Conservation (phyloP, 768 basidiomycete genomes). For the Naganishia kalamii region DNA sequence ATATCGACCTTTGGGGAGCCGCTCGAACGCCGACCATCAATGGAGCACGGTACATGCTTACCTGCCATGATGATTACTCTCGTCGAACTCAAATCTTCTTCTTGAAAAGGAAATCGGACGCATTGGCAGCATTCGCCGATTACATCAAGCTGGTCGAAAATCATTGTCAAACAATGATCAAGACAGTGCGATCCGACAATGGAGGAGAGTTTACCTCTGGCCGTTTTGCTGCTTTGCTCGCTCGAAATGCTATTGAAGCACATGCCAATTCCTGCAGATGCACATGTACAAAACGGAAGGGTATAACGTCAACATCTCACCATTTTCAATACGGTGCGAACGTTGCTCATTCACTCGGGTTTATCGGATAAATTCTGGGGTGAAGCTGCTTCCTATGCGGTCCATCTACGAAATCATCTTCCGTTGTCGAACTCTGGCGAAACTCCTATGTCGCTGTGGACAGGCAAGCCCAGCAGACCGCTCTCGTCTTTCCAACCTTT, state of each 20-base stretch:
- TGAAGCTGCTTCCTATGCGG: conserved; percentile 22
- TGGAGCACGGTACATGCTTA: conserved; percentile 18
- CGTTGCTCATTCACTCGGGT: conserved; percentile 14
- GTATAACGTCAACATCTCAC: conserved; percentile 27
- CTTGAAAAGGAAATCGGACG: conserved; percentile 26
- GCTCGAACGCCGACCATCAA: not conserved
- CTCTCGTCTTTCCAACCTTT: too few relatives aligned
- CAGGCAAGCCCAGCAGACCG: too few relatives aligned
- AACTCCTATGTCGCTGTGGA: too few relatives aligned
- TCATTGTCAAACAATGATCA: not conserved
- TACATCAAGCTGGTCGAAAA: too few relatives aligned
- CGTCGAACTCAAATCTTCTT: conserved; percentile 14
- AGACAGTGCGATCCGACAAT: too few relatives aligned
- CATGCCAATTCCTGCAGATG: conserved; percentile 19
- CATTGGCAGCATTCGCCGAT: not conserved
- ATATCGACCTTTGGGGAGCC: not conserved
- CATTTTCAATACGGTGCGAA: conserved; percentile 24
- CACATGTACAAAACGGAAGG: conserved; percentile 26
- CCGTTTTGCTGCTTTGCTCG: not conserved
- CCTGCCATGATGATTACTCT: conserved; percentile 23
- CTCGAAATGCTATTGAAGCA: not conserved
- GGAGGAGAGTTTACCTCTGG: conserved; percentile 26
- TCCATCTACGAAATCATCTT: too few relatives aligned
- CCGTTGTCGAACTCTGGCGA: too few relatives aligned
- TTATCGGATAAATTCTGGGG: conserved; percentile 25